Conservation (phyloP, 352 stramenopile genomes). For the Thraustochytrium sp. region DNA sequence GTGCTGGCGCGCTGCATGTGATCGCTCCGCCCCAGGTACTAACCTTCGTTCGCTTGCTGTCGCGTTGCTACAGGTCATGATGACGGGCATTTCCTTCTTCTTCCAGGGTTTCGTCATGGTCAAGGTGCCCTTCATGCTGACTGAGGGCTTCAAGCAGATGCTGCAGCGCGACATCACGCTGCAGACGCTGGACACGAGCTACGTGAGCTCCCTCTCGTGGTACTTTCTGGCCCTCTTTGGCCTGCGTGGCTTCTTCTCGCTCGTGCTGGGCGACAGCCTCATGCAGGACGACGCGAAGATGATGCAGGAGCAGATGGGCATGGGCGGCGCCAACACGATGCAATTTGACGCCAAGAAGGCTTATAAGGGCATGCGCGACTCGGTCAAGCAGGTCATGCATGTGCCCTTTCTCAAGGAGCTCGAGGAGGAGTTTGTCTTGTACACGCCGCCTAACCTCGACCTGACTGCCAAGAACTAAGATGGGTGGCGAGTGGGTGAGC, state of each 20-base stretch:
- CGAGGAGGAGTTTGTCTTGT: constrained; percentile 40
- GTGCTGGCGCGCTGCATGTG: background rate
- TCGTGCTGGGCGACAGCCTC: constrained; percentile 87
- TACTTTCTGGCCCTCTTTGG: constrained; percentile 99
- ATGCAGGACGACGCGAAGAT: constrained; percentile 75
- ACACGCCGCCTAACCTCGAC: background rate
- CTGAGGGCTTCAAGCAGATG: constrained; percentile 90
- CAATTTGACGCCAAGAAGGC: constrained; percentile 78
- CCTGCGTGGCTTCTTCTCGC: constrained; percentile 88
- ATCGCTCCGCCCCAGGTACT: background rate
- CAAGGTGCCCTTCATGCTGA: constrained; percentile 95
- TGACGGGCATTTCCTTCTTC: constrained; percentile 97
- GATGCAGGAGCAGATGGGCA: constrained; percentile 85
- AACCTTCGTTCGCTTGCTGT: background rate
- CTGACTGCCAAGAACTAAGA: background rate
- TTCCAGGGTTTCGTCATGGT: constrained; percentile 95
- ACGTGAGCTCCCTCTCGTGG: constrained; percentile 94
- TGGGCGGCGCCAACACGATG: constrained; percentile 70
- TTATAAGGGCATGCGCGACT: constrained; percentile 65
- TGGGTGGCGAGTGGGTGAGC: background rate
- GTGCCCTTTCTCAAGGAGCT: constrained; percentile 46
- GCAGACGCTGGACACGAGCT: constrained; percentile 91
- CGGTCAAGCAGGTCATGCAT: constrained; percentile 46
- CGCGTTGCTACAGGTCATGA: constrained; percentile 93
- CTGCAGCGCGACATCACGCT: constrained; percentile 94